Conservation (phyloP, 768 basidiomycete species). For the Psilocybe cubensis region DNA sequence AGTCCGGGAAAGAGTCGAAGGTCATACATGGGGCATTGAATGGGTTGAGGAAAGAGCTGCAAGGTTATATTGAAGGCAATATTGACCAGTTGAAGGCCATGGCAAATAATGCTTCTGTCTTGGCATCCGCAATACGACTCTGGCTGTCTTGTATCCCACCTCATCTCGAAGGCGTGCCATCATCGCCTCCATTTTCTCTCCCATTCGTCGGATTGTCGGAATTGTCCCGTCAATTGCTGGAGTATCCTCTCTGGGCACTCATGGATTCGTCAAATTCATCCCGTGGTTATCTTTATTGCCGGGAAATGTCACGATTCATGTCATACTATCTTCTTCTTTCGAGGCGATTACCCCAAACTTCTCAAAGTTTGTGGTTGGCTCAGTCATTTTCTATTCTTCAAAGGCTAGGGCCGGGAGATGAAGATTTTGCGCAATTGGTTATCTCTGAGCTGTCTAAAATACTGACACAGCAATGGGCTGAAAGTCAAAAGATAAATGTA, state of each 20-base stretch:
- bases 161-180: constrained; percentile 36
- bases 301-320: constrained; percentile 61
- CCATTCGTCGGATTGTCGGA: constrained; percentile 61
- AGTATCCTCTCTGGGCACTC: constrained; percentile 54
- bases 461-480: constrained; percentile 46
- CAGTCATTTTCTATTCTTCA: constrained; percentile 62
- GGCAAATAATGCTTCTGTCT: constrained; percentile 34
- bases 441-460: constrained; percentile 40
- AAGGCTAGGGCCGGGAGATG: constrained; percentile 74
- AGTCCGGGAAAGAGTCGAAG: constrained; percentile 34
- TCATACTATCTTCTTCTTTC: constrained; percentile 61
- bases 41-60: constrained; percentile 33
- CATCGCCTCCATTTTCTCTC: constrained; percentile 61
- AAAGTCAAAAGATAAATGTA: constrained; percentile 35
- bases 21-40: constrained; percentile 41
- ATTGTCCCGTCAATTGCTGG: constrained; percentile 51
- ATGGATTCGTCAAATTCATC: constrained; percentile 23
- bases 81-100: constrained; percentile 30
- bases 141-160: constrained; percentile 67
- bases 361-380: constrained; percentile 65
- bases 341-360: constrained; percentile 54
- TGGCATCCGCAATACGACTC: constrained; percentile 58
- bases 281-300: constrained; percentile 39
- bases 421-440: constrained; percentile 53
- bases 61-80: constrained; percentile 19